Percentiles rank a stretch among this genome's conserved stretches.
These are phyloP conservation scores for Spizellomyces sp. DNA, from an alignment of 192 early-diverging fungal species.

Conservation along the genomic window DNA sequence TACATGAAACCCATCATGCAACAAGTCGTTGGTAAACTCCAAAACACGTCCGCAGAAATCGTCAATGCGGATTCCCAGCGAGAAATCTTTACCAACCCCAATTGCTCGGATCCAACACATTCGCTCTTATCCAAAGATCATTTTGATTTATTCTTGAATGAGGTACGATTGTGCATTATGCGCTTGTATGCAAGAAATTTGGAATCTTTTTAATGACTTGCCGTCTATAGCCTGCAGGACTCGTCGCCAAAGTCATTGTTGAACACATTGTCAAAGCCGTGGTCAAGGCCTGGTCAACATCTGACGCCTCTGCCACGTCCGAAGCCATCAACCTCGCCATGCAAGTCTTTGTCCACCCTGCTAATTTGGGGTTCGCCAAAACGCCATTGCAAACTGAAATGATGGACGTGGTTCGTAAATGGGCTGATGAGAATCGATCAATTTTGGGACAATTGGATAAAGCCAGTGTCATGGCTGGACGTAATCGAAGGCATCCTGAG, in stretches of 20 bases:
- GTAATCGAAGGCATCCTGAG: conserved; percentile 9
- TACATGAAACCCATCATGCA: conserved; percentile 23
- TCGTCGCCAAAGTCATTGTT: conserved; percentile 27
- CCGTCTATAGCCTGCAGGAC: conserved; percentile 25
- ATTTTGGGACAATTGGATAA: conserved; percentile 15
- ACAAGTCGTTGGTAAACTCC: conserved; percentile 27
- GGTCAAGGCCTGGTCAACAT: conserved; percentile 27
- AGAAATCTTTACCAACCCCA: conserved; percentile 31
- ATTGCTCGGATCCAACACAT: conserved; percentile 35
- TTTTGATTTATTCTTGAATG: conserved; percentile 32
- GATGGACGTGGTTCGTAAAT: conserved; percentile 18
- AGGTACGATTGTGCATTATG: conserved; percentile 15
- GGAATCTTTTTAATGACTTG: background rate
- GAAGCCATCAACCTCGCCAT: conserved; percentile 23
- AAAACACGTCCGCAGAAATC: conserved; percentile 22
- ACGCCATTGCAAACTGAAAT: conserved; percentile 25
- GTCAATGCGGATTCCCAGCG: conserved; percentile 11
- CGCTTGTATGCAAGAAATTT: background rate
- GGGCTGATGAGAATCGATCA: conserved; percentile 23
- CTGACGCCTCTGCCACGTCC: background rate
- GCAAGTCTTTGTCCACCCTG: conserved; percentile 35
- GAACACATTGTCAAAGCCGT: conserved; percentile 22
- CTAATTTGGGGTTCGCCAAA: conserved; percentile 20
- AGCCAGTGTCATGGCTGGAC: conserved; percentile 9
- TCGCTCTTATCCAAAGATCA: conserved; percentile 35